Base-by-base conservation (phyloP, 2,329 filamentous ascomycete species). In the Juglanconis sp. region DNA sequence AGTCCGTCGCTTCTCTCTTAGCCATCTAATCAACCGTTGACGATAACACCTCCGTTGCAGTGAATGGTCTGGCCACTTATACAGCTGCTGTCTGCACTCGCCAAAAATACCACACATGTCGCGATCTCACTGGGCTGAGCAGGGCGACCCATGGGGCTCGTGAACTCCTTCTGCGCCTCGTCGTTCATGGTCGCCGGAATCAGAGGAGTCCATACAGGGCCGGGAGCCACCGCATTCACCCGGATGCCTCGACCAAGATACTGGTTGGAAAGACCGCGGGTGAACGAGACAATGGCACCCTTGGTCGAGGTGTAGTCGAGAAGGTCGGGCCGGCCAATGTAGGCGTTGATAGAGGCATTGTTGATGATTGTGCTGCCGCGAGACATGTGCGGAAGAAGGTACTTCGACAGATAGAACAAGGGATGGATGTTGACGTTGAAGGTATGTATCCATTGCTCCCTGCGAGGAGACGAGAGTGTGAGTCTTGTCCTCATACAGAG, bases 341-440 rank as follows among this genome's bases (percentile, higher is more conserved):
- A 95, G 32, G 87, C 89, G 72, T 94, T 94, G 71, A 95, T 87
- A 36, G 89, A 92, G 49, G 90, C 87, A 71, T 91, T 92, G 78
- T 94, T 95, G 81, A 96, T 92, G 72, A 96, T 92, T 32, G 85
- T 87, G 59, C 85, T 82, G 40, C 91, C 91, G n/a, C 74, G 72
- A 69, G 85, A 83, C 86, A 95, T 89, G 73, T 93, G 88, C 0
- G 86, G 86, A 10, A 95, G 79, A 11, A 82, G 76, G 69, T 93
- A 91, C 73, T 95, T 95, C 62, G 90, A 82, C 40, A 94, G 79
- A 76, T 87, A 94, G 79, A 92, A 95, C 77, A 86, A 88, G 3
- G 89, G 83, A 73, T 94, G 88, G 68, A 95, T 92, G 76, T 95
- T 96, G 52, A 87, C 90, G 73, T 91, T 81, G 76, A 96, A 94